Evolutionary conservation across 306 rosid genomes (phyloP), one percentile per base, ranked within the genome.

Genomic region (Cicer arietinum): DNA sequence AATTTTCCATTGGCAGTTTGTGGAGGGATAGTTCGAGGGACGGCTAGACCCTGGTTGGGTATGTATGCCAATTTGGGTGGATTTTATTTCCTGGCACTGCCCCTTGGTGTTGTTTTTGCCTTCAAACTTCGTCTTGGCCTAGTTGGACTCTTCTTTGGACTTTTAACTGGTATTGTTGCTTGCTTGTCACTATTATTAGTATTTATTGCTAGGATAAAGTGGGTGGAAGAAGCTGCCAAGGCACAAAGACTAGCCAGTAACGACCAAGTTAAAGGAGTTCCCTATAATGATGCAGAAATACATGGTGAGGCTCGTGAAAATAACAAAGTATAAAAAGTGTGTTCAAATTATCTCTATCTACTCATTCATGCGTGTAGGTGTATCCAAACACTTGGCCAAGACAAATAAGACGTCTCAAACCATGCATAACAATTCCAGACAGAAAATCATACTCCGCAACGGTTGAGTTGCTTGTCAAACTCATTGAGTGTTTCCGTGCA

Each of bases 21-120:
- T 67, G 97, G 97, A 30, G 97, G 95, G 52, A 89, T 94, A 71
- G 88, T 88, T 18, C 77, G 97, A 17, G 98, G 97, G 37, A 87
- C 94, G 0, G 95, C 89, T 30, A 44, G 87, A 70, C 98, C 97
- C 1, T 85, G 91, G 91, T 40, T 94, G 35, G 97, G 93, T 0
- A 78, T 90, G 91, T 89, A 83, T 66, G 94, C 96, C 5, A 87
- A 83, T 81, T 51, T 90, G 39, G 90, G 87, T 9, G 98, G 98
- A 69, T 94, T 91, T 71, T 94, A 94, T 71, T 80, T 87, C 16
- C 67, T 91, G 72, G 92, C 97, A 2, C 78, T 94, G 87, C 98
- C 96, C 0, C 56, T 91, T 25, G 94, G 85, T 1, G 80, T 86
- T 77, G 65, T 85, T 67, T 84, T 91, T 48, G 97, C 90, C 37